Conservation (phyloP, 1,284 basidiomycete genomes). For the Boletus smithii region DNA sequence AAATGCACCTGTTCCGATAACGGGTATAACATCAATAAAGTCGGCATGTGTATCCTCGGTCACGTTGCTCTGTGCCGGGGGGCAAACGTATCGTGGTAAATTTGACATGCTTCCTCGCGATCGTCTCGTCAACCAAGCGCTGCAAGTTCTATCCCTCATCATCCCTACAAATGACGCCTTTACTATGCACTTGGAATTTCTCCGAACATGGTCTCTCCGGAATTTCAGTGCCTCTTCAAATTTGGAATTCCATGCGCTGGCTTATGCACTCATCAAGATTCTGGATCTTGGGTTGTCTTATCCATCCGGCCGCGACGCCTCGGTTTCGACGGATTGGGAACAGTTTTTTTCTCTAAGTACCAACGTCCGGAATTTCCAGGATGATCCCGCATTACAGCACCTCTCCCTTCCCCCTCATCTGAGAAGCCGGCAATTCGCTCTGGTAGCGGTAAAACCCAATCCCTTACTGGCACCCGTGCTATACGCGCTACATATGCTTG, state of each 20-base stretch:
- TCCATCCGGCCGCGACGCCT: slow-evolving; percentile 7
- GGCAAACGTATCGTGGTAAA: slow-evolving; percentile 42
- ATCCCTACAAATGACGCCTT: slow-evolving; percentile 56
- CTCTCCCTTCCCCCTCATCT: slow-evolving; percentile 42
- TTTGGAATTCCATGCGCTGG: slow-evolving; percentile 57
- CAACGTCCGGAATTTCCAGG: slow-evolving; percentile 47
- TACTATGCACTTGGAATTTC: slow-evolving; percentile 52
- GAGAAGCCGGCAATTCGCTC: slow-evolving; percentile 24
- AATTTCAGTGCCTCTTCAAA: slow-evolving; percentile 42
- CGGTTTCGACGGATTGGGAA: slow-evolving; percentile 26
- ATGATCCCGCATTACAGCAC: slow-evolving; percentile 53
- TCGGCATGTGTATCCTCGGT: slow-evolving; percentile 45
- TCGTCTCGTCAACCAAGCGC: slow-evolving; percentile 52
- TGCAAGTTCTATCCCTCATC: slow-evolving; percentile 59
- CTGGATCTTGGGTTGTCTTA: slow-evolving; percentile 41
- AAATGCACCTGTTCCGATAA: slow-evolving; percentile 24
- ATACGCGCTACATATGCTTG: slow-evolving; percentile 74
- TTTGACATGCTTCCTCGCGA: slow-evolving; percentile 52
- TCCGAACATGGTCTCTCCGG: slow-evolving; percentile 52
- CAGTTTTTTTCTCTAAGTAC: slow-evolving; percentile 35
- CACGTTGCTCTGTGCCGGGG: slow-evolving; percentile 48
- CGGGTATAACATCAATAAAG: slow-evolving; percentile 37
- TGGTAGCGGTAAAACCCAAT: slow-evolving; percentile 36
- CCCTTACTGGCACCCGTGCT: slow-evolving; percentile 51
- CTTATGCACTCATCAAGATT: slow-evolving; percentile 47